Conservation (phyloP, 108 stramenopile genomes). For the Nitzschia palea region DNA sequence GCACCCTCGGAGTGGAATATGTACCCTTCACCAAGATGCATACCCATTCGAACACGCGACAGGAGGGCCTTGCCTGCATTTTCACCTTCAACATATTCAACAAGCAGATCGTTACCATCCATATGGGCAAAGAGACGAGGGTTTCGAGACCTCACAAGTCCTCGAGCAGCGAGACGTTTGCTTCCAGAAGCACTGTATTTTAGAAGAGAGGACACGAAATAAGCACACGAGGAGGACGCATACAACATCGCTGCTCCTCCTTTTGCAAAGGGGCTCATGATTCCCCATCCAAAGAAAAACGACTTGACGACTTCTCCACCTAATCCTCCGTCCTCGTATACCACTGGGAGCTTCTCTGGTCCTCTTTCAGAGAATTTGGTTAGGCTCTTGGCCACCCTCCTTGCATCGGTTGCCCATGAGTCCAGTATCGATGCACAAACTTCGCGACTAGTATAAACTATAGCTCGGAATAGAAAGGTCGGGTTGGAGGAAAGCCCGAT, state of each 20-base stretch:
- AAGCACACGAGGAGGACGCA: constrained; percentile 1
- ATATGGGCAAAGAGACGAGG: constrained; percentile 61
- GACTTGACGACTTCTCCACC: constrained; percentile 2
- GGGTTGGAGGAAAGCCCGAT: constrained; percentile 55
- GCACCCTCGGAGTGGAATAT: constrained; percentile 48
- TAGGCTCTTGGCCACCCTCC: neutral
- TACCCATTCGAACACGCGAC: constrained; percentile 54
- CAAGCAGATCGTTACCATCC: constrained; percentile 57
- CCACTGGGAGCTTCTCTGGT: constrained; percentile 6
- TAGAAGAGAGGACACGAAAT: constrained; percentile 16
- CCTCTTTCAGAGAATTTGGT: constrained; percentile 4
- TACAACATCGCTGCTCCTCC: constrained; percentile 21
- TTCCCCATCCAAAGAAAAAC: neutral
- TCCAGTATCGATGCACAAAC: constrained; percentile 38
- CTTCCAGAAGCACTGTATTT: constrained; percentile 21
- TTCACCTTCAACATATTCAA: constrained; percentile 68
- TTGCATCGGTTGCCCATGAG: constrained; percentile 13
- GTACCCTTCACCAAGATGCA: constrained; percentile 65
- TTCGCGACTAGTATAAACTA: constrained; percentile 46
- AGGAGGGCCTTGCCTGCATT: constrained; percentile 63
- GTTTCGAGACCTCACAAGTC: constrained; percentile 43
- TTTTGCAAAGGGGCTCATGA: constrained; percentile 14
- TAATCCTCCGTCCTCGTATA: constrained; percentile 23
- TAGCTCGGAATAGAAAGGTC: constrained; percentile 47
- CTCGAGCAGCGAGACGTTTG: constrained; percentile 14